Evolutionary conservation across 169 alveolate species (phyloP).

Genomic region (Plasmodium gonderi): DNA sequence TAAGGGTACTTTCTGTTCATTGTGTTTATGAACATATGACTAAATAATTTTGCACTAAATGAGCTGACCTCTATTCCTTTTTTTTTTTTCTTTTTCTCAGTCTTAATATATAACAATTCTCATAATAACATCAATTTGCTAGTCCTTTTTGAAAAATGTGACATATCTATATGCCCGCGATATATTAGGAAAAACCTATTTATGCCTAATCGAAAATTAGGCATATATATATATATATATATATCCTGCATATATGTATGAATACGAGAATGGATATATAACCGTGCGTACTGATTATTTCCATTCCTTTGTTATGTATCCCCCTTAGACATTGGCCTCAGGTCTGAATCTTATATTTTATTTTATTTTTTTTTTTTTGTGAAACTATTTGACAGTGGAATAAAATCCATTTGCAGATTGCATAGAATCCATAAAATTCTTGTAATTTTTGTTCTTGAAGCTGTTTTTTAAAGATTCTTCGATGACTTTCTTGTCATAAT

Average conservation of each 20-base stretch:
- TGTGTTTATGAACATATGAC: too few relatives aligned
- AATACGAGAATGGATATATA: too few relatives aligned
- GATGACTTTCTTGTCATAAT: slow-evolving; percentile 57
- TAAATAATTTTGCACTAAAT: not conserved
- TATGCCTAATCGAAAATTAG: not conserved
- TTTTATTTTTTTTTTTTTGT: not conserved
- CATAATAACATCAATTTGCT: not conserved
- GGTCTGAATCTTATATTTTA: too few relatives aligned
- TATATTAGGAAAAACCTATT: not conserved
- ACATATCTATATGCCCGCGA: not conserved
- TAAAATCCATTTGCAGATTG: slow-evolving; percentile 12
- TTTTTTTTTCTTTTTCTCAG: not conserved
- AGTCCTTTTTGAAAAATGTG: not conserved
- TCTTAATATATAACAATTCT: not conserved
- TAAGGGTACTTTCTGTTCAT: not conserved
- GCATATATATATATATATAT: not conserved
- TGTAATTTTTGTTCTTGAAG: slow-evolving; percentile 11
- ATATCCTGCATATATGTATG: too few relatives aligned
- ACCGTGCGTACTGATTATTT: too few relatives aligned
- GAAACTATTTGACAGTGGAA: not conserved
- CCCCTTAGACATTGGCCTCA: too few relatives aligned
- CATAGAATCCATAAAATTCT: slow-evolving; percentile 10
- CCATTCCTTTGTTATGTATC: too few relatives aligned
- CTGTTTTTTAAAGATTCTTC: slow-evolving; percentile 45
- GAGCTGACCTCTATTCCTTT: not conserved